Base-by-base conservation (phyloP, 768 basidiomycete species). In the Stropharia rugosoannulata region DNA sequence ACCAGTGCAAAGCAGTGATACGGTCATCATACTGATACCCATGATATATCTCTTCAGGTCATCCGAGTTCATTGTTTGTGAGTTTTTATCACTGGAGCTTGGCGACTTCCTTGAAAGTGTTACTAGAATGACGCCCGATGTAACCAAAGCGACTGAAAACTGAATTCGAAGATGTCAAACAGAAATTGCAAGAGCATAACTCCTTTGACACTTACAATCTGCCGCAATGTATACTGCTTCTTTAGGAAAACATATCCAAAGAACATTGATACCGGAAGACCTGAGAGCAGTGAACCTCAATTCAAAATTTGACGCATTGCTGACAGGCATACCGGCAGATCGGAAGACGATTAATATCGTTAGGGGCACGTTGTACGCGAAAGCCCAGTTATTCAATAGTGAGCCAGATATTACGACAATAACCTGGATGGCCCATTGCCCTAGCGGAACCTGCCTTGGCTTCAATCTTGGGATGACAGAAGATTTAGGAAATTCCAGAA, bases 311-410 rank as follows among this genome's bases (percentile, higher is more conserved):
- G 15, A 35, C 32, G 37, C 38, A 47, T 10, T 22, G 55, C 49
- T 1, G 4, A 46, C n/a, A 18, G 25, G 57, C 68, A 64, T 40
- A 86, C 91, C 90, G 39, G 89, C 90, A 49, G 90, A 92, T 37
- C 93, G 83, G 68, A 93, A 91, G 25, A 95, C 85, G 60, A 95
- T 93, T 60, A 91, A 83, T 3, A 95, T 72, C 1, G 89, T 84
- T 44, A 93, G 73, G 4, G 90, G 91, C 0, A 93, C 86, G 46
- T 85, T 74, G 66, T 83, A 90, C 0, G 85, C 85, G 64, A 86
- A 92, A 1, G 86, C 89, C 83, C 84, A 87, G 67, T 92, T 93
- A 67, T 93, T 93, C 62, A 95, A 66, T 49, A 93, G 68, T 13
- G 86, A 85, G 36, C 87, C 82, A 11, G 80, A 75, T 3, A 84